Base-by-base conservation (phyloP, 768 basidiomycete genomes). In the Gymnopilus dilepis region DNA sequence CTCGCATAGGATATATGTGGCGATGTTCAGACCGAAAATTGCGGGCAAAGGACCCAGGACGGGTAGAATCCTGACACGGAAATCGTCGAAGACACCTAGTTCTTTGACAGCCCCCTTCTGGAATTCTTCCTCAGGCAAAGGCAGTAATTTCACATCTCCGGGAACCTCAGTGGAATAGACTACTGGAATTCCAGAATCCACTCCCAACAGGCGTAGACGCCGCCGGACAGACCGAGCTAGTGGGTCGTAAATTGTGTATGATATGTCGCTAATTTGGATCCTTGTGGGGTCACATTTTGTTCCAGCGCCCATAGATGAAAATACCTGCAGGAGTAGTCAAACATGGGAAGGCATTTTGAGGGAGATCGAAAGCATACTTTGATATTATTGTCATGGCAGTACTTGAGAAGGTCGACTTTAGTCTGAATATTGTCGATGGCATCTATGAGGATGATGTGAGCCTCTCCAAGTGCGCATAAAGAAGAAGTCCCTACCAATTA, bases 341-440 rank as follows among this genome's bases (percentile, higher is more conserved):
- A 61, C 51, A 58, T 59, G 13, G 7, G 8, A 34, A 37, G 34
- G 15, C 34, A 15, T 34, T 28, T 19, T 33, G 34, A 19, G 40
- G 47, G 24, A 33, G 17, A 38, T 15, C 48, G 30, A 19, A 12
- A 24, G 62, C 73, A 2, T 48, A 91, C 94, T 79, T 92, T 95
- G 74, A 99, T 87, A 17, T 81, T 71, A 64, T 90, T 80, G 58
- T 89, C 85, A 67, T 91, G 85, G 69, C 97, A 99, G 73, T 96
- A 90, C 59, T 91, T 87, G 7, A 99, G 83, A 43, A 99, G 80
- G 68, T 99, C 96, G 11, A 97, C 94, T 73, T 99, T 99, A 0
- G 97, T 97, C 48, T 91, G 85, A 63, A 99, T 97, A 70, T 99
- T 99, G 76, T 99, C 97, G 61, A 99, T 99, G 5, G 95, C 95